A percentile compares a stretch with the other conserved stretches of the same genome.
phyloP scores from a whole-genome alignment of 2,329 filamentous ascomycete species.

The Paramyrothecium sp. region DNA sequence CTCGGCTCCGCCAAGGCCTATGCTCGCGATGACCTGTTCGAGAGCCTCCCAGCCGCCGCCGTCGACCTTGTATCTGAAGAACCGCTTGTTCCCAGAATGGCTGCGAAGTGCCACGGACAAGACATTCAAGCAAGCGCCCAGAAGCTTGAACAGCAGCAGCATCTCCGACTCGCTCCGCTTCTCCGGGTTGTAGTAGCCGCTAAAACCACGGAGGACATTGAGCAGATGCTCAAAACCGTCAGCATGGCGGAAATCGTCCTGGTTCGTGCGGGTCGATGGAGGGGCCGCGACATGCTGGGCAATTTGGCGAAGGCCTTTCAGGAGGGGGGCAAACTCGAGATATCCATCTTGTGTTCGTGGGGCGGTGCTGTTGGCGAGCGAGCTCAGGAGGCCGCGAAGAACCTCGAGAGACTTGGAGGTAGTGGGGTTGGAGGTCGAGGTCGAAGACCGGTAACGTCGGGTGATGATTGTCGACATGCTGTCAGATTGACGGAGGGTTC shows the following conservation, averaged over 20 bases:
- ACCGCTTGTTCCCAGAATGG: slow-evolving; percentile 83
- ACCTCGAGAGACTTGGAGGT: slow-evolving; percentile 62
- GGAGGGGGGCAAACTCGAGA: slow-evolving; percentile 46
- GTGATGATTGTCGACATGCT: slow-evolving; percentile 49
- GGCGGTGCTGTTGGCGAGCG: slow-evolving; percentile 33
- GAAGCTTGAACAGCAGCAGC: slow-evolving; percentile 62
- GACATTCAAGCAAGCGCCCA: slow-evolving; percentile 71
- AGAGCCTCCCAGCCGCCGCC: slow-evolving; percentile 77
- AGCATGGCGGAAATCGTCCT: slow-evolving; percentile 81
- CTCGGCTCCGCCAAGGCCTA: slow-evolving; percentile 63
- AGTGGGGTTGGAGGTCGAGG: slow-evolving; percentile 55
- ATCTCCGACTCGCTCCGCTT: slow-evolving; percentile 63
- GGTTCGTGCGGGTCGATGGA: slow-evolving; percentile 45
- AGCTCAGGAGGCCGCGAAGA: slow-evolving; percentile 53
- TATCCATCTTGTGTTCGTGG: slow-evolving; percentile 37
- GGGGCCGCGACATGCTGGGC: slow-evolving; percentile 59
- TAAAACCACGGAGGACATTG: slow-evolving; percentile 65
- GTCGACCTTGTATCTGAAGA: slow-evolving; percentile 75
- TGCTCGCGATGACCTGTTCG: slow-evolving; percentile 69
- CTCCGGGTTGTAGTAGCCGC: slow-evolving; percentile 72
- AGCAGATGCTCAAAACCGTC: slow-evolving; percentile 76
- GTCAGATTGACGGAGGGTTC: slow-evolving; percentile 15
- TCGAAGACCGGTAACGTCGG: slow-evolving; percentile 63
- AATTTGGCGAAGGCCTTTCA: slow-evolving; percentile 61
- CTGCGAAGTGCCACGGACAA: slow-evolving; percentile 73